phyloP scores from a whole-genome alignment of 1,139 yeast species.

The Protomyces pachydermus region DNA sequence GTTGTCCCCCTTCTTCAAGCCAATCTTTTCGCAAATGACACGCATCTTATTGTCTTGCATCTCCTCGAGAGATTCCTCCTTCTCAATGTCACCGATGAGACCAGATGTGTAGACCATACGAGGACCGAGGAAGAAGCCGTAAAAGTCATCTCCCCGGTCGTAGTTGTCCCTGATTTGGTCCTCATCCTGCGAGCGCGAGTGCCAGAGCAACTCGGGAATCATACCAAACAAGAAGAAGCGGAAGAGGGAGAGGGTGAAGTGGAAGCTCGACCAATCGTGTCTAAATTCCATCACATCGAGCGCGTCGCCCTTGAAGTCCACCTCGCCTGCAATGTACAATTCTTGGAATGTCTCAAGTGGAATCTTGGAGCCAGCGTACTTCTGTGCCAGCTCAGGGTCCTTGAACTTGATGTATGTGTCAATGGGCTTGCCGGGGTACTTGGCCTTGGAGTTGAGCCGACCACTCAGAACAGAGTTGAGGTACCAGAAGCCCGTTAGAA shows the following conservation, averaged over 20 bases:
- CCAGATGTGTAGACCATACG: conserved; percentile 94
- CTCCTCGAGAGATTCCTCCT: conserved; percentile 75
- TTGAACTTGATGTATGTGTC: conserved; percentile 78
- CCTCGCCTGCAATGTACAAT: conserved; percentile 76
- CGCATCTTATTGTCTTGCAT: conserved; percentile 87
- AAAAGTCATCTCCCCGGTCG: conserved; percentile 95
- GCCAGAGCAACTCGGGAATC: conserved; percentile 91
- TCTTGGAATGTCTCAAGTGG: conserved; percentile 94
- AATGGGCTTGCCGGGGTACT: conserved; percentile 71
- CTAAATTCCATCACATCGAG: conserved; percentile 78
- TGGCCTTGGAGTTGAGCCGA: conserved; percentile 70
- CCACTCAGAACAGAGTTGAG: conserved; percentile 72
- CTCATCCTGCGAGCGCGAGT: conserved; percentile 89
- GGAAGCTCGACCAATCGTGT: conserved; percentile 85
- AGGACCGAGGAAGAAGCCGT: conserved; percentile 90
- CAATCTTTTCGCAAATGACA: conserved; percentile 82
- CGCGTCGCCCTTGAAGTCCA: conserved; percentile 81
- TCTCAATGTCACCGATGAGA: conserved; percentile 63
- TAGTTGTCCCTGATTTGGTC: conserved; percentile 95
- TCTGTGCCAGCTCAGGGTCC: conserved; percentile 62
- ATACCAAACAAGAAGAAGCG: conserved; percentile 77
- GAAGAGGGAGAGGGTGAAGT: conserved; percentile 72
- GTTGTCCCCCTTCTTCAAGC: conserved; percentile 63
- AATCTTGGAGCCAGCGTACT: conserved; percentile 73
- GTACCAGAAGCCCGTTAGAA: conserved; percentile 76